Percentiles rank a stretch among this genome's conserved stretches.
Conservation (phyloP, 192 early-diverging fungal genomes). For the Backusella liffmaniae region DNA sequence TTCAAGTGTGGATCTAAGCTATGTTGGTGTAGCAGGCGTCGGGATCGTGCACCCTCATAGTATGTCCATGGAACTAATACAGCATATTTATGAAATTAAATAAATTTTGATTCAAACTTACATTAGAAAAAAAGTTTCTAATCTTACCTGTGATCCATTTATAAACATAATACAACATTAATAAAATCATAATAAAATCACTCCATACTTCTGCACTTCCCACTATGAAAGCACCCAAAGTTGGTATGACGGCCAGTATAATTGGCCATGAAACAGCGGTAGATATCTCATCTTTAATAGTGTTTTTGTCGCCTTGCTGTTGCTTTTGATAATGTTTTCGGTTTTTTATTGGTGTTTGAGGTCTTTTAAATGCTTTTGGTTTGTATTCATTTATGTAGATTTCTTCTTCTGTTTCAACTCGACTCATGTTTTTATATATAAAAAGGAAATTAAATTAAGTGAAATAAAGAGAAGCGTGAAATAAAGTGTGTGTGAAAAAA, state of each 20-base stretch:
- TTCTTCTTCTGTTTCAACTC: slow-evolving; percentile 1
- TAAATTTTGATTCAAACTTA: not conserved
- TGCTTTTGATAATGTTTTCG: not conserved
- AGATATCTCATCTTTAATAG: slow-evolving; percentile 14
- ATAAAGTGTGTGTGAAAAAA: not conserved
- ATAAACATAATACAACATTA: slow-evolving; percentile 59
- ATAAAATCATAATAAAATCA: slow-evolving; percentile 56
- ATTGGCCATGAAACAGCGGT: slow-evolving; percentile 55
- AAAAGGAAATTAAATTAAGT: not conserved
- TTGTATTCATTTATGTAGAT: not conserved
- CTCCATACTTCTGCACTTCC: slow-evolving; percentile 61
- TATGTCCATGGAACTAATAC: slow-evolving; percentile 57
- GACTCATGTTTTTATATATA: not conserved
- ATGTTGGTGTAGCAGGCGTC: slow-evolving; percentile 33
- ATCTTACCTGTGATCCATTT: slow-evolving; percentile 61
- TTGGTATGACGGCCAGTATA: slow-evolving; percentile 54
- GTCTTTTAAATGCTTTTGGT: slow-evolving; percentile 5
- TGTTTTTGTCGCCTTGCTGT: not conserved
- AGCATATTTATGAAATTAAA: not conserved
- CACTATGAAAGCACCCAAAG: slow-evolving; percentile 54
- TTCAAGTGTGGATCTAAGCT: not conserved
- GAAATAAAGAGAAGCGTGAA: not conserved
- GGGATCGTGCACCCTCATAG: slow-evolving; percentile 53
- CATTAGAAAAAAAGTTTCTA: not conserved
- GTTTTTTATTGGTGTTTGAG: not conserved